Evolutionary conservation across 306 rosid genomes (phyloP).

Genomic region (Quercus glauca): DNA sequence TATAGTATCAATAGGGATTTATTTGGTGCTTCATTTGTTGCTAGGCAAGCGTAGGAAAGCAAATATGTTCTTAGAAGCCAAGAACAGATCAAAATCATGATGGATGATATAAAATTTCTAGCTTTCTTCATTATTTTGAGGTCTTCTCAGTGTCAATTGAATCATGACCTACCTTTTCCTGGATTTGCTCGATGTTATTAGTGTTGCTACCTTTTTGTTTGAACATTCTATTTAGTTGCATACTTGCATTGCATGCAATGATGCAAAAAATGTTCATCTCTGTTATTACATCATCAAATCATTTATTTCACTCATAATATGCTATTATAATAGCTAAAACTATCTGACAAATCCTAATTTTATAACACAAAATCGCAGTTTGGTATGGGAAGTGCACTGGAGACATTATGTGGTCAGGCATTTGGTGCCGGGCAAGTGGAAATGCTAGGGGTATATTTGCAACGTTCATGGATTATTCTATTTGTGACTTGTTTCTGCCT

Average conservation of each 20-base stretch:
- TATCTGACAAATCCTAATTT: no score
- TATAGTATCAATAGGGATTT: no score
- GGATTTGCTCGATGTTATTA: not conserved
- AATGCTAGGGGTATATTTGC: constrained; percentile 93
- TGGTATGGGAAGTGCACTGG: constrained; percentile 97
- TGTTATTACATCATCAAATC: not conserved
- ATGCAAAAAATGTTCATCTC: not conserved
- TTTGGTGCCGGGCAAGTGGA: constrained; percentile 93
- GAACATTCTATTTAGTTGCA: not conserved
- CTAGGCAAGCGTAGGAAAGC: not conserved
- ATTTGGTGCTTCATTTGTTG: no score
- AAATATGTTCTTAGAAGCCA: not conserved
- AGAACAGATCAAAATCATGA: not conserved
- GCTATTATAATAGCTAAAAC: no score
- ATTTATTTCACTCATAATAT: not conserved
- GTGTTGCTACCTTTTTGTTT: not conserved
- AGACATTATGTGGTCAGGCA: constrained; percentile 96
- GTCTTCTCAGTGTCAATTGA: not conserved
- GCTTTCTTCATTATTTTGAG: not conserved
- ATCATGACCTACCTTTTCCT: not conserved
- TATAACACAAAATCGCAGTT: constrained; percentile 50
- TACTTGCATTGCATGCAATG: not conserved
- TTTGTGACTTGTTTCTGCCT: constrained; percentile 47
- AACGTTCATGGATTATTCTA: constrained; percentile 81
- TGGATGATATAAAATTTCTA: no score